phyloP scores from a whole-genome alignment of 495 filamentous ascomycete genomes.

The Mycothermus thermophilus region DNA sequence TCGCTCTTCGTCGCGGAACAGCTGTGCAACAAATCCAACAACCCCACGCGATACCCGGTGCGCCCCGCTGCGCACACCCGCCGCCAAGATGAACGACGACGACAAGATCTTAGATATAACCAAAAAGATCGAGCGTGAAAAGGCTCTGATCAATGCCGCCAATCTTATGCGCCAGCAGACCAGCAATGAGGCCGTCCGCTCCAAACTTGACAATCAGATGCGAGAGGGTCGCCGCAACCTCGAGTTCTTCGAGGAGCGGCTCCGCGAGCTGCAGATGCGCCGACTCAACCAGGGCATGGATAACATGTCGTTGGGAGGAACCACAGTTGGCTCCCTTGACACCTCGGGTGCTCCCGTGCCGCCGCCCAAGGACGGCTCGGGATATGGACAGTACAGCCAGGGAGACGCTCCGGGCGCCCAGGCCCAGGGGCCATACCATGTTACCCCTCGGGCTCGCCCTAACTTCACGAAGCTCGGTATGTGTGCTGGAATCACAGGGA shows the following conservation, averaged over 20 bases:
- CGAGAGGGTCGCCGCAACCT: conserved; percentile 87
- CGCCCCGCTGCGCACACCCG: conserved; percentile 24
- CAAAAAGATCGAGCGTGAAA: conserved; percentile 96
- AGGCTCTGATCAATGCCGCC: conserved; percentile 86
- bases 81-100: conserved; percentile 52
- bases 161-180: conserved; percentile 91
- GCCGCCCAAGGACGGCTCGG: conserved; percentile 48
- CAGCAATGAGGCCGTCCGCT: conserved; percentile 77
- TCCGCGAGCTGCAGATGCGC: conserved; percentile 77
- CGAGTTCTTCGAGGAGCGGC: conserved; percentile 79
- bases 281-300: conserved; percentile 51
- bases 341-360: conserved; percentile 39
- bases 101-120: conserved; percentile 76
- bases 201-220: conserved; percentile 79
- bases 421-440: not conserved
- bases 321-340: conserved; percentile 28
- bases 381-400: conserved; percentile 29
- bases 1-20: no score
- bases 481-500: conserved; percentile 14
- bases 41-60: conserved; percentile 7
- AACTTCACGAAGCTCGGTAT: conserved; percentile 95
- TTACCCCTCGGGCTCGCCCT: conserved; percentile 49
- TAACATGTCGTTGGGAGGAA: conserved; percentile 42
- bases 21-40: conserved; percentile 1
- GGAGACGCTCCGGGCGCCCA: no score